phyloP scores from a whole-genome alignment of 2,329 filamentous ascomycete genomes.

The Thelonectria blattea region DNA sequence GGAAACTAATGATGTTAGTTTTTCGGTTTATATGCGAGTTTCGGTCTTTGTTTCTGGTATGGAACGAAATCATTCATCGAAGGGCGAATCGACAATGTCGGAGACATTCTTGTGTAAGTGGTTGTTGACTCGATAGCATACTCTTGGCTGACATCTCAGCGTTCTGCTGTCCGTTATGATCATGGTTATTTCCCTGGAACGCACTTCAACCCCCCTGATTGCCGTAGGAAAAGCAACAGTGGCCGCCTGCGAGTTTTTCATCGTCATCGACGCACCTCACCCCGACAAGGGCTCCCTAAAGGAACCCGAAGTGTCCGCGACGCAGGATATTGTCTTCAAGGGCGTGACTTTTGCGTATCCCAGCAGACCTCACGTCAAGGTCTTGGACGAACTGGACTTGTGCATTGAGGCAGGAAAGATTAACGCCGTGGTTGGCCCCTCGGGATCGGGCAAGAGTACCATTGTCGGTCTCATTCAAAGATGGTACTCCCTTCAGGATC shows the following conservation, averaged over 20 bases:
- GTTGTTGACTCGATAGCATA: too few species aligned
- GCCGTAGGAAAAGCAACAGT: slow-evolving; percentile 63
- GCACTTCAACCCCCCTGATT: slow-evolving; percentile 63
- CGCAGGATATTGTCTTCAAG: slow-evolving; percentile 55
- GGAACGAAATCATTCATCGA: slow-evolving; percentile 59
- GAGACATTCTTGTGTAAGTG: slow-evolving; percentile 61
- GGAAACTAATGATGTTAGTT: slow-evolving; percentile 46
- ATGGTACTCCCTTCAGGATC: slow-evolving; percentile 70
- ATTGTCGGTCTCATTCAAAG: slow-evolving; percentile 73
- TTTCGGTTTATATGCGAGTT: slow-evolving; percentile 59
- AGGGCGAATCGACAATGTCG: slow-evolving; percentile 54
- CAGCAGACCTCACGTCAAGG: slow-evolving; percentile 65
- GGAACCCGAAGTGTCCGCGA: slow-evolving; percentile 46
- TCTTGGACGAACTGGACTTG: slow-evolving; percentile 65
- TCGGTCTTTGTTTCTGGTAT: slow-evolving; percentile 68
- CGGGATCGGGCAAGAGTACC: slow-evolving; percentile 76
- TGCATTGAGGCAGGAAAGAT: slow-evolving; percentile 68
- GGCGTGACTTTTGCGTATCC: slow-evolving; percentile 78
- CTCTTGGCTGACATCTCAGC: slow-evolving; percentile 29
- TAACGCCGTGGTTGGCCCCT: slow-evolving; percentile 76
- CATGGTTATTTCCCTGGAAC: slow-evolving; percentile 61
- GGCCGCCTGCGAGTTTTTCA: slow-evolving; percentile 64
- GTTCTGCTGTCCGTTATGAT: slow-evolving; percentile 66
- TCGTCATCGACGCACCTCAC: slow-evolving; percentile 57
- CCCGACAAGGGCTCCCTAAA: slow-evolving; percentile 45